Evolutionary conservation across 1,284 basidiomycete genomes (phyloP).

Genomic region (Prillingera fragicola): DNA sequence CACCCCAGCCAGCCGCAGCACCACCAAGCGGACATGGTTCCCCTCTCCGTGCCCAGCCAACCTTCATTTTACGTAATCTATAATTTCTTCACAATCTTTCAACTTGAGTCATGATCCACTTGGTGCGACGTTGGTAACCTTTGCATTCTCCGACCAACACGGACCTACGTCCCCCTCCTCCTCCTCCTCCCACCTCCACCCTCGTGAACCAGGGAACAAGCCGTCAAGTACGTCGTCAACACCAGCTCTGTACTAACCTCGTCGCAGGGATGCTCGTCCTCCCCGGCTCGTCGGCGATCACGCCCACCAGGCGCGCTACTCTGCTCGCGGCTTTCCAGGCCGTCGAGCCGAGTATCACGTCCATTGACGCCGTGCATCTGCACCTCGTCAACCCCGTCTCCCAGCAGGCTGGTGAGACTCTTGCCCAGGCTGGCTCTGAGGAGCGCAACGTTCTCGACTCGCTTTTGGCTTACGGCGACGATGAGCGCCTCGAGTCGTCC

Average conservation of each 20-base stretch:
- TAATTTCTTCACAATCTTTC: too few relatives aligned
- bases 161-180: background rate
- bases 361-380: conserved; percentile 77
- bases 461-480: conserved; percentile 84
- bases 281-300: conserved; percentile 65
- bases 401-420: conserved; percentile 51
- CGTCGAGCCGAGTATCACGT: conserved; percentile 55
- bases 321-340: conserved; percentile 63
- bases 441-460: conserved; percentile 60
- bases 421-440: conserved; percentile 52
- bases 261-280: conserved; percentile 51
- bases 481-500: conserved; percentile 47
- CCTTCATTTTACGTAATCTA: too few relatives aligned
- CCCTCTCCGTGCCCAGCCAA: too few relatives aligned
- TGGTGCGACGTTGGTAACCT: too few relatives aligned
- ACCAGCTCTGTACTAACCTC: background rate
- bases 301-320: conserved; percentile 61
- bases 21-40: too few relatives aligned
- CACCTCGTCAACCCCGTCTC: conserved; percentile 72
- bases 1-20: too few relatives aligned
- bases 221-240: conserved; percentile 1
- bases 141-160: too few relatives aligned
- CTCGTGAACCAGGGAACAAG: background rate
- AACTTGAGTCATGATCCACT: too few relatives aligned
- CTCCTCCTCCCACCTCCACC: background rate